Conservation (phyloP, 352 stramenopile genomes). For the Phytophthora kernoviae region DNA sequence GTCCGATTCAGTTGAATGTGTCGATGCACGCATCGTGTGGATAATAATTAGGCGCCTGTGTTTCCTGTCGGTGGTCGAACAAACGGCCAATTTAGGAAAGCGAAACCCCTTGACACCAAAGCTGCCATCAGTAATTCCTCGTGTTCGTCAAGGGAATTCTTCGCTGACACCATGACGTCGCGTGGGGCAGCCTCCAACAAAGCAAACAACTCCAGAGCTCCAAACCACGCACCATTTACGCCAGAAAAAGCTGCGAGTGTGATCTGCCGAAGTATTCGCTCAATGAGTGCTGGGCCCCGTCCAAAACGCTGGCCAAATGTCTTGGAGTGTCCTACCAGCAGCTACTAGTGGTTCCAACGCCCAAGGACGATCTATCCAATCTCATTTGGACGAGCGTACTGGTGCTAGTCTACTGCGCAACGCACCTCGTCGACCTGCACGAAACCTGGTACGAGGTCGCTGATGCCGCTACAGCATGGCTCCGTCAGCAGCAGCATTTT, state of each 20-base stretch:
- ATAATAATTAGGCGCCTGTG: not conserved
- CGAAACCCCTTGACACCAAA: slow-evolving; percentile 17
- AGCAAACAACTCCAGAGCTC: not conserved
- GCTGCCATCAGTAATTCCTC: no score
- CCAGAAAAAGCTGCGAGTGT: slow-evolving; percentile 42
- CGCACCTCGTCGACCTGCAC: slow-evolving; percentile 49
- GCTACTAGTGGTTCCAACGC: slow-evolving; percentile 37
- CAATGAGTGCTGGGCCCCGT: slow-evolving; percentile 44
- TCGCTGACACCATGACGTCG: not conserved
- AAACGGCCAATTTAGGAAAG: slow-evolving; percentile 2
- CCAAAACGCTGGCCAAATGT: slow-evolving; percentile 50
- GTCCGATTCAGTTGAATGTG: slow-evolving; percentile 30
- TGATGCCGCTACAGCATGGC: slow-evolving; percentile 41
- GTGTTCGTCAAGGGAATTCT: no score
- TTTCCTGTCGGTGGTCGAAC: slow-evolving; percentile 6
- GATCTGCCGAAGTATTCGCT: slow-evolving; percentile 39
- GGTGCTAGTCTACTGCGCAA: slow-evolving; percentile 49
- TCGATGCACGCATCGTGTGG: no score
- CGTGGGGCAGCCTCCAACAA: slow-evolving; percentile 6
- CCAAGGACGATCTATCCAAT: slow-evolving; percentile 56
- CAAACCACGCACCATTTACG: slow-evolving; percentile 7
- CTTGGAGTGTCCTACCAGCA: slow-evolving; percentile 39
- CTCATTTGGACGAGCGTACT: slow-evolving; percentile 58
- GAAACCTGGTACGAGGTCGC: slow-evolving; percentile 56
- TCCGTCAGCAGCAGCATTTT: slow-evolving; percentile 56